Evolutionary conservation across 371 early-diverging fungal genomes (phyloP).

Genomic region (Nematocida sp.): DNA sequence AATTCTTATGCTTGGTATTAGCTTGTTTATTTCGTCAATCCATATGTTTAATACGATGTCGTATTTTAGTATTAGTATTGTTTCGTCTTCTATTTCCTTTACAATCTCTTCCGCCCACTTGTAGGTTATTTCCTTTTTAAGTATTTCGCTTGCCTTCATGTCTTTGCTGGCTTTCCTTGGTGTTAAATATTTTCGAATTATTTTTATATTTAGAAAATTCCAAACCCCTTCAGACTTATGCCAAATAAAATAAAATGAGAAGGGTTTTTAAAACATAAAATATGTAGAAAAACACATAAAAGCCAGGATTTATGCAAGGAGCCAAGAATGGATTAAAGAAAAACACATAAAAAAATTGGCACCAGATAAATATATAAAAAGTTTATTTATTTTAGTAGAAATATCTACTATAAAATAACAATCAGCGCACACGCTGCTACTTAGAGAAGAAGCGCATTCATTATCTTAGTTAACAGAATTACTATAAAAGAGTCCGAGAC

Average conservation of each 20-base stretch:
- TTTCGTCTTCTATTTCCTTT: constrained; percentile 33
- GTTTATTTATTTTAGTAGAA: no score
- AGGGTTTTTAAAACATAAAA: not conserved
- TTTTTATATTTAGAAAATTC: not conserved
- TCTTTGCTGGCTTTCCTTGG: not conserved
- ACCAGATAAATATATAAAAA: no score
- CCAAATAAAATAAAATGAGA: not conserved
- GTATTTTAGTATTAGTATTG: not conserved
- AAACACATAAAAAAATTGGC: no score
- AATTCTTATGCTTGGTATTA: constrained; percentile 28
- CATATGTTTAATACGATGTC: constrained; percentile 33
- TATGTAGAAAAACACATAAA: no score
- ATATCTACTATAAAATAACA: no score
- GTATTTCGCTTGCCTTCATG: constrained; percentile 19
- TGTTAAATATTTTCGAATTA: not conserved
- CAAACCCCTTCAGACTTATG: not conserved
- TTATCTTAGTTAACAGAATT: not conserved
- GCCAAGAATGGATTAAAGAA: no score
- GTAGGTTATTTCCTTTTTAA: constrained; percentile 12
- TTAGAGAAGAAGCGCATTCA: constrained; percentile 10
- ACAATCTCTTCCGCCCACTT: constrained; percentile 49
- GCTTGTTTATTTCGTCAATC: constrained; percentile 22
- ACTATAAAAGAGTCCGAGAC: constrained; percentile 34
- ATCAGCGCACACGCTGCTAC: not conserved
- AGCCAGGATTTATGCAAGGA: no score